These are phyloP conservation scores for Cucumis sativus DNA, from an alignment of 306 rosid species.

Conservation along the genomic window Cucumber_9930_V3 NC_026661.2:1192001-1192500, in stretches of 20 bases:
- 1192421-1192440: too few species aligned
- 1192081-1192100: background rate
- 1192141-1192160: background rate
- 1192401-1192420: background rate
- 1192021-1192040: constrained; percentile 57
- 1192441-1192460: background rate
- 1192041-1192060: constrained; percentile 27
- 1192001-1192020: constrained; percentile 94
- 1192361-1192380: background rate
- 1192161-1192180: background rate
- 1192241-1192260: background rate
- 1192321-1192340: background rate
- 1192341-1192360: background rate
- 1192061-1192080: background rate
- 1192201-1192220: background rate
- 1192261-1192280: background rate
- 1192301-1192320: background rate
- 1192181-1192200: background rate
- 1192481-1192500: background rate
- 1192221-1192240: background rate
- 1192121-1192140: background rate
- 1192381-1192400: background rate
- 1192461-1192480: background rate
- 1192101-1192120: background rate
- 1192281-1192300: background rate